Evolutionary conservation across 495 filamentous ascomycete genomes (phyloP), one percentile per base, ranked within the genome.

Genomic region (Amphirosellinia nigrospora): DNA sequence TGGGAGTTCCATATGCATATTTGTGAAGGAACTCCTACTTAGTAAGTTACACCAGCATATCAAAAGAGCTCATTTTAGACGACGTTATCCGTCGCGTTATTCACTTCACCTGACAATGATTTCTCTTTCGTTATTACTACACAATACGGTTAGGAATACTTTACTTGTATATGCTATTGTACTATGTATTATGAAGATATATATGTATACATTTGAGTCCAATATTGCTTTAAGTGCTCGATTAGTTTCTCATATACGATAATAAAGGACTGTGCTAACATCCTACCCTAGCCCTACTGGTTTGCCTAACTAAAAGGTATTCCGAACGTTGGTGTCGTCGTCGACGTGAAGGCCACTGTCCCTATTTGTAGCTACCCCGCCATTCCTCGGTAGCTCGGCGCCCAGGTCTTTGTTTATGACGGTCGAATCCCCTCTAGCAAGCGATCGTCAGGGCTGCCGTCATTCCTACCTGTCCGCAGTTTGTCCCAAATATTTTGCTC

Each of bases 321-420:
- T 19, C 4, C 19, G 55, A 58, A n/a, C 55, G 30, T 58, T 11
- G n/a, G n/a, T n/a, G 55, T 21, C 32, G 55, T 6, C 30, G 55
- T n/a, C 26, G 30, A 58, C 30, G 21, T n/a, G 5, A 19, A 8
- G 36, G 16, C 55, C 1, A 30, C 30, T 53, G 4, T 30, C 7
- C 7, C 11, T 32, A 3, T 7, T 28, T 15, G 16, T 8, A 32
- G 5, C 16, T 10, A 8, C 28, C 30, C n/a, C 15, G 5, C 28
- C 30, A 36, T 30, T 28, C 11, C 55, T 34, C 32, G 19, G 16
- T 19, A 36, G 16, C 30, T 21, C 11, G 9, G 5, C 30, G 11
- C 26, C 19, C 39, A 26, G 13, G 60, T 63, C 60, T 63, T 63
- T 19, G 10, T 63, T 34, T n/a, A 63, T n/a, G n/a, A n/a, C n/a